Evolutionary conservation across 2,329 filamentous ascomycete species (phyloP).

Genomic region (Ceratocystis colombiana): DNA sequence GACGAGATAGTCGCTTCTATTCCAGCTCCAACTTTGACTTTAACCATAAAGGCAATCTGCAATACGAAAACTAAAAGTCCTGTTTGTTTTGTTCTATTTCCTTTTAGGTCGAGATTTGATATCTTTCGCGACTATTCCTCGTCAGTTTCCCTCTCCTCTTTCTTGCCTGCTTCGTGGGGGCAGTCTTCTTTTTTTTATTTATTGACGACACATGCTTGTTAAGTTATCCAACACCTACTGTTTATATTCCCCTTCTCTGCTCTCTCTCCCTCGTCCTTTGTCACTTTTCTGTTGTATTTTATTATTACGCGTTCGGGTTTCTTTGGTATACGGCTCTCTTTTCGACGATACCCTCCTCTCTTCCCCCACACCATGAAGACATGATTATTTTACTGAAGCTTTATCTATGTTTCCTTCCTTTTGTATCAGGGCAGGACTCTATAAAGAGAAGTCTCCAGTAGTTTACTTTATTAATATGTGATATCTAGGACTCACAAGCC

Average conservation of each 20-base stretch:
- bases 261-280: background rate
- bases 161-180: background rate
- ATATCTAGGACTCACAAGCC: too few relatives aligned
- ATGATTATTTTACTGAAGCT: background rate
- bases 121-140: background rate
- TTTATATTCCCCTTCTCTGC: conserved; percentile 6
- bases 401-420: background rate
- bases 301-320: background rate
- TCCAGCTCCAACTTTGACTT: too few relatives aligned
- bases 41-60: too few relatives aligned
- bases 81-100: too few relatives aligned
- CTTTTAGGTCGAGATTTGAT: too few relatives aligned
- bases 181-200: conserved; percentile 9
- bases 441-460: too few relatives aligned
- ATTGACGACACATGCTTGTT: background rate
- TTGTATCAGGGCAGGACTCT: too few relatives aligned
- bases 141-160: conserved; percentile 14
- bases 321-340: background rate
- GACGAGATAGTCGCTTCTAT: too few relatives aligned
- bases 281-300: background rate
- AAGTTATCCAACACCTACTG: background rate
- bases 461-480: too few relatives aligned
- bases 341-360: background rate
- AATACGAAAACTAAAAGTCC: too few relatives aligned
- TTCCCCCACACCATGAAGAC: background rate